Conservation (phyloP, 192 early-diverging fungal species). For the Coemansia sp. region DNA sequence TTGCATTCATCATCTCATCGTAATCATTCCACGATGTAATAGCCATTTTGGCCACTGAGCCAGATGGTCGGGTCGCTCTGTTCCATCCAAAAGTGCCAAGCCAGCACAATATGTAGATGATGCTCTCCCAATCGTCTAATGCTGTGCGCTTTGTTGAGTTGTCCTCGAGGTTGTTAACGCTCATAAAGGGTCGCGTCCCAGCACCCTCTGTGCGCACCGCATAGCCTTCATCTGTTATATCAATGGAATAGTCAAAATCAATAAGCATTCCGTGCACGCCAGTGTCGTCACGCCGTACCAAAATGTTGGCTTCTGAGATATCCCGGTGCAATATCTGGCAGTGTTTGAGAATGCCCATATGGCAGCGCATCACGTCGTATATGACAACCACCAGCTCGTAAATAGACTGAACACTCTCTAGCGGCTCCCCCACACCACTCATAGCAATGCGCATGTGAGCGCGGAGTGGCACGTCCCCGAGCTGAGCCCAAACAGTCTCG, state of each 20-base stretch:
- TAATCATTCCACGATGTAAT: neutral
- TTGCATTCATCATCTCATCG: neutral
- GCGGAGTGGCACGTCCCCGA: conserved; percentile 1
- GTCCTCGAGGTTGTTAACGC: conserved; percentile 18
- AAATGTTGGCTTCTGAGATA: conserved; percentile 21
- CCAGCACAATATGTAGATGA: conserved; percentile 34
- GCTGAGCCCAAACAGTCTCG: neutral
- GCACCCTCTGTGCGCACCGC: conserved; percentile 3
- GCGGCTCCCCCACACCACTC: conserved; percentile 9
- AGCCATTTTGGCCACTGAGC: neutral
- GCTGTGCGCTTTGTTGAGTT: conserved; percentile 5
- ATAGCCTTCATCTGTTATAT: neutral
- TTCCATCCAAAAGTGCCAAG: conserved; percentile 21
- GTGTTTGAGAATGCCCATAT: neutral
- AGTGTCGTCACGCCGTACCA: neutral
- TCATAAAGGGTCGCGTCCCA: conserved; percentile 38
- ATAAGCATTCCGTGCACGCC: conserved; percentile 21
- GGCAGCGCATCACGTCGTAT: conserved; percentile 16
- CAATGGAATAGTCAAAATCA: conserved; percentile 27
- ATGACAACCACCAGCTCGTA: conserved; percentile 20
- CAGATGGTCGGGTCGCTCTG: neutral
- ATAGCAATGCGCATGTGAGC: conserved; percentile 15
- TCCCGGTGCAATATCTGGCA: conserved; percentile 26
- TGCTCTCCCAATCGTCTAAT: conserved; percentile 31
- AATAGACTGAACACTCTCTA: neutral